Conservation (phyloP, 352 stramenopile genomes). For the Globisporangium paddicum region DNA sequence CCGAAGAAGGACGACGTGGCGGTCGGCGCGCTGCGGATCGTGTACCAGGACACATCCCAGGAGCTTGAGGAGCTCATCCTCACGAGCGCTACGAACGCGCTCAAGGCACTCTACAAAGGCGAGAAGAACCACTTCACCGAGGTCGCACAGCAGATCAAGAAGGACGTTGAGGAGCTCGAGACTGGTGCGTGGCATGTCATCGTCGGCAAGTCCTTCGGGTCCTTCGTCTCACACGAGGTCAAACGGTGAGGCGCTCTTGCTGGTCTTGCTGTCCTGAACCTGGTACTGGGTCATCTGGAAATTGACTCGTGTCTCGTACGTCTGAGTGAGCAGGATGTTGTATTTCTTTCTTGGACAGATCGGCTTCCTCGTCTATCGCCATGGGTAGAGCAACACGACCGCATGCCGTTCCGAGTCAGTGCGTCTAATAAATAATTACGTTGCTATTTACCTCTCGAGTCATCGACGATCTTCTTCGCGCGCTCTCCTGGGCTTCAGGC, state of each 20-base stretch:
- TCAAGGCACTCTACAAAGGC: constrained; percentile 81
- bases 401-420: neutral
- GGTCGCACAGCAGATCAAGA: constrained; percentile 76
- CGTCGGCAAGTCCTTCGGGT: constrained; percentile 83
- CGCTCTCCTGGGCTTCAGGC: neutral
- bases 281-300: neutral
- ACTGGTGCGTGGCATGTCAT: constrained; percentile 78
- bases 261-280: no score
- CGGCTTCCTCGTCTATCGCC: constrained; percentile 72
- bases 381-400: constrained; percentile 37
- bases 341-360: constrained; percentile 83
- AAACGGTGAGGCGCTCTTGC: constrained; percentile 49
- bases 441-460: constrained; percentile 8
- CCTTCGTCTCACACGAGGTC: constrained; percentile 81
- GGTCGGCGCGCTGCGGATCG: constrained; percentile 57
- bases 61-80: constrained; percentile 73
- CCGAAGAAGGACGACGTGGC: constrained; percentile 78
- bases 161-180: constrained; percentile 64
- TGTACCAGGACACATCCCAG: constrained; percentile 66
- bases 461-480: neutral
- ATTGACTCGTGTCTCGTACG: neutral
- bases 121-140: constrained; percentile 84
- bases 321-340: constrained; percentile 43
- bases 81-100: constrained; percentile 65
- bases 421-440: constrained; percentile 34